phyloP scores from a whole-genome alignment of 371 early-diverging fungal species.

The Synchytrium microbalum region DNA sequence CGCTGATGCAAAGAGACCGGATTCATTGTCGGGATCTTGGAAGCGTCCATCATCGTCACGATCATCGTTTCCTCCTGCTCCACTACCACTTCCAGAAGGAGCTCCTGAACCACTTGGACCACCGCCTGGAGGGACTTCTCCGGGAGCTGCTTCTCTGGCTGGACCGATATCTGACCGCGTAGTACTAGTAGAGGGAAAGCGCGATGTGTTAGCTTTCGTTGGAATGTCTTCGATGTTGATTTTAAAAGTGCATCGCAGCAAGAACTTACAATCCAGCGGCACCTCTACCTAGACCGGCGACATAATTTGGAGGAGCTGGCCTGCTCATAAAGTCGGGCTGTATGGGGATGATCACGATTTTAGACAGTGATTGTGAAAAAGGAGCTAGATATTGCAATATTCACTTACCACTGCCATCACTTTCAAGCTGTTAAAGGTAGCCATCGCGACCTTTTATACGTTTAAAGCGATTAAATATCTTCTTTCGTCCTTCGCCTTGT shows the following conservation, averaged over 20 bases:
- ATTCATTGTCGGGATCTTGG: slow-evolving; percentile 92
- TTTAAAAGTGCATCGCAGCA: no score
- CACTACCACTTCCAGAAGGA: slow-evolving; percentile 21
- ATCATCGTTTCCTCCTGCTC: slow-evolving; percentile 41
- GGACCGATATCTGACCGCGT: slow-evolving; percentile 98
- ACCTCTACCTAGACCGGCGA: slow-evolving; percentile 93
- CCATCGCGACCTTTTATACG: neutral
- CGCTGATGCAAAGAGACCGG: slow-evolving; percentile 74
- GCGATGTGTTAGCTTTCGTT: neutral
- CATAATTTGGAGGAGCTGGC: slow-evolving; percentile 65
- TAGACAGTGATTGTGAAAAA: neutral
- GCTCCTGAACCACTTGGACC: slow-evolving; percentile 41
- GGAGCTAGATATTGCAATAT: neutral
- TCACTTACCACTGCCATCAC: neutral
- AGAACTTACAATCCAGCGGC: slow-evolving; percentile 80
- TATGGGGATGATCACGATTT: neutral
- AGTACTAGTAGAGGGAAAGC: slow-evolving; percentile 37
- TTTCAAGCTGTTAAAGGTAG: neutral
- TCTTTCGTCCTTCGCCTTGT: neutral
- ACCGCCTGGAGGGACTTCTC: slow-evolving; percentile 14
- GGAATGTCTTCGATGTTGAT: neutral
- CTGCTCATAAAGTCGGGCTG: slow-evolving; percentile 34
- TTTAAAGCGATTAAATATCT: neutral
- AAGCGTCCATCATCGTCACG: slow-evolving; percentile 56
- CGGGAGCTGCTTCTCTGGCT: slow-evolving; percentile 58